Base-by-base conservation (phyloP, 345 rosid species). In the Cochlearia excelsa region DNA sequence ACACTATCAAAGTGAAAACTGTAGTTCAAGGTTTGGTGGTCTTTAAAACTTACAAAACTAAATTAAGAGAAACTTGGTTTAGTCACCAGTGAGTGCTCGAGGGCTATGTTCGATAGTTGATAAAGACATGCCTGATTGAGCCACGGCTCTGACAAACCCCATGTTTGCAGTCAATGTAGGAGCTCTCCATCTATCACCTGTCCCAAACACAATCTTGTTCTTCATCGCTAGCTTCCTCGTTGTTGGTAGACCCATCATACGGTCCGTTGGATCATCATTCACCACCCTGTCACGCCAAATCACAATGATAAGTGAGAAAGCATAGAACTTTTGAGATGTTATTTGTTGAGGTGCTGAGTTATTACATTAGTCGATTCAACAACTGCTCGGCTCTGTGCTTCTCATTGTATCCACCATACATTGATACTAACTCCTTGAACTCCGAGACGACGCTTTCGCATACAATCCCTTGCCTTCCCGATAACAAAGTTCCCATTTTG, bases 61-160 rank as follows among this genome's bases (percentile, higher is more conserved):
- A 54, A 16, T 16, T 16, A 16, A 45, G 29, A 26, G 26, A 61
- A 61, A 26, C 65, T 44, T 2, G 9, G 50, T 48, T 60, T 64
- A 73, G 52, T 82, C 82, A 59, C 95, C 97, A 3, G 84, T 87
- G 67, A 89, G 81, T 61, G 99, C 97, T 52, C 91, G 80, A 2
- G 99, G 94, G 63, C 89, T 75, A 61, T 89, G 97, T 70, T 75
- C 80, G 23, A 89, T 70, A 1, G 95, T 83, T 37, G 62, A 60
- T 53, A 93, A 78, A 27, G 95, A 84, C 91, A 93, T 83, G 64
- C 88, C 99, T 3, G 90, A 81, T 81, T 93, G 99, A 51, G 91
- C 77, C 70, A 89, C 83, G 40, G 97, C 94, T 83, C 97, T 78
- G 50, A 80, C 87, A 78, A 93, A 89, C 37, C 82, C 89, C 86